Percentiles rank a stretch among this genome's conserved stretches.
Conservation (phyloP, 495 filamentous ascomycete genomes). For the Annulohypoxylon stygium region DNA sequence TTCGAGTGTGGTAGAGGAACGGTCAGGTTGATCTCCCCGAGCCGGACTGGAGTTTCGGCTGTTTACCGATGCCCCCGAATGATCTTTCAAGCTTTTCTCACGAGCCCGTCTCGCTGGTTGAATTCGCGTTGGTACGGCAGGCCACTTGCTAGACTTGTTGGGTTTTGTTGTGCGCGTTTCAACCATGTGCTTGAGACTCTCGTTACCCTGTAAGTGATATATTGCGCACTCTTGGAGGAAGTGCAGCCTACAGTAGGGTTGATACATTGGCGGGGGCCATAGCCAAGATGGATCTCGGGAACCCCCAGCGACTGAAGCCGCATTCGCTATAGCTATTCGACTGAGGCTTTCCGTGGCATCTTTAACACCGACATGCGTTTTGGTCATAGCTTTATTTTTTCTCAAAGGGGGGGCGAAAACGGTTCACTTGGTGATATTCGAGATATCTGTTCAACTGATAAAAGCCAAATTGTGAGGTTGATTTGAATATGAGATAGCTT, state of each 20-base stretch:
- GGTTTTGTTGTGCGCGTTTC: slow-evolving; percentile 5
- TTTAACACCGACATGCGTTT: background rate
- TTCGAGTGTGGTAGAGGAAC: background rate
- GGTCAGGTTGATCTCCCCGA: background rate
- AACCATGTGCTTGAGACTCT: slow-evolving; percentile 1
- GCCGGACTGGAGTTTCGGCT: slow-evolving; percentile 19
- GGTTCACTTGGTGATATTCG: background rate
- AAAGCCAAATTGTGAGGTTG: background rate
- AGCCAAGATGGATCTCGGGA: slow-evolving; percentile 29
- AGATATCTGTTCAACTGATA: background rate
- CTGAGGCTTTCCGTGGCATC: background rate
- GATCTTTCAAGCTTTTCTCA: slow-evolving; percentile 30
- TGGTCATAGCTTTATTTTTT: background rate
- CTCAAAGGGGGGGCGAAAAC: too few species aligned
- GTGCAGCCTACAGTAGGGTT: slow-evolving; percentile 39
- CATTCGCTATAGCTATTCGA: slow-evolving; percentile 11
- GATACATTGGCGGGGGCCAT: slow-evolving; percentile 28
- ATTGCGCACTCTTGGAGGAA: slow-evolving; percentile 41
- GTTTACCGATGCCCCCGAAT: background rate
- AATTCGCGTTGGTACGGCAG: slow-evolving; percentile 34
- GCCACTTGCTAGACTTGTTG: slow-evolving; percentile 33
- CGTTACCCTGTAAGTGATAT: slow-evolving; percentile 32
- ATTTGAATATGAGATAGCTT: background rate
- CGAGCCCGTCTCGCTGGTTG: slow-evolving; percentile 34
- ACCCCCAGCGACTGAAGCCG: background rate